Percentiles rank a stretch among this genome's conserved stretches.
Evolutionary conservation across 2,329 filamentous ascomycete genomes (phyloP).

Genomic region (Colletotrichum agaves): DNA sequence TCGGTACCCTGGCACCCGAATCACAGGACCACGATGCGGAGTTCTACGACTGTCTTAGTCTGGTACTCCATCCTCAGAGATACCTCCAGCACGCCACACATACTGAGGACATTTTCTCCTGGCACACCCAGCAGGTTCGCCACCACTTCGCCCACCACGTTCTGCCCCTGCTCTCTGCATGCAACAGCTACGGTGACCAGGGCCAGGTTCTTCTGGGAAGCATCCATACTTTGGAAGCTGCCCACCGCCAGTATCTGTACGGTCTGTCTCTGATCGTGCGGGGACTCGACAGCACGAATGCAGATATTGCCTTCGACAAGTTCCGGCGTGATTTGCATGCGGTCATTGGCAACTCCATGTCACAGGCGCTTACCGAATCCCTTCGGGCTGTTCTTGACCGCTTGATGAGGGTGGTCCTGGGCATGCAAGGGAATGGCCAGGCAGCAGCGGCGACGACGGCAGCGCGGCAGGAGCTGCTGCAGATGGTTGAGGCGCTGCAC

Average conservation of each 20-base stretch:
- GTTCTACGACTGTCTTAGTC: conserved; percentile 64
- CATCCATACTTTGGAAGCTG: conserved; percentile 68
- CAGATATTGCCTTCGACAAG: conserved; percentile 54
- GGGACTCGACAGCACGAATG: conserved; percentile 54
- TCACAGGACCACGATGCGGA: conserved; percentile 54
- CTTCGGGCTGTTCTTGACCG: conserved; percentile 65
- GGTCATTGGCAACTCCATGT: conserved; percentile 72
- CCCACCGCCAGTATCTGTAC: conserved; percentile 66
- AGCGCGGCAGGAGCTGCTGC: conserved; percentile 62
- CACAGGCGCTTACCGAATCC: conserved; percentile 62
- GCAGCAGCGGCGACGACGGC: conserved; percentile 41
- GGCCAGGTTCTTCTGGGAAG: conserved; percentile 61
- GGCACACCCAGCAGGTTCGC: conserved; percentile 71
- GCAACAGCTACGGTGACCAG: conserved; percentile 54
- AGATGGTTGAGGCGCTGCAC: conserved; percentile 68
- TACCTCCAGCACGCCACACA: conserved; percentile 61
- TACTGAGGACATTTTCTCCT: conserved; percentile 67
- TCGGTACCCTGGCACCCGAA: conserved; percentile 58
- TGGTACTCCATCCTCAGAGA: conserved; percentile 60
- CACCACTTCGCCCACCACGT: conserved; percentile 70
- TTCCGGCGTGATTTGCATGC: conserved; percentile 73
- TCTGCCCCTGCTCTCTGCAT: conserved; percentile 63
- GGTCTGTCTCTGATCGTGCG: conserved; percentile 63
- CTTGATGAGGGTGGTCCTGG: conserved; percentile 57
- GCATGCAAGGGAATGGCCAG: conserved; percentile 45